phyloP scores from a whole-genome alignment of 2,329 filamentous ascomycete genomes.

The Neurospora crassa region DNA sequence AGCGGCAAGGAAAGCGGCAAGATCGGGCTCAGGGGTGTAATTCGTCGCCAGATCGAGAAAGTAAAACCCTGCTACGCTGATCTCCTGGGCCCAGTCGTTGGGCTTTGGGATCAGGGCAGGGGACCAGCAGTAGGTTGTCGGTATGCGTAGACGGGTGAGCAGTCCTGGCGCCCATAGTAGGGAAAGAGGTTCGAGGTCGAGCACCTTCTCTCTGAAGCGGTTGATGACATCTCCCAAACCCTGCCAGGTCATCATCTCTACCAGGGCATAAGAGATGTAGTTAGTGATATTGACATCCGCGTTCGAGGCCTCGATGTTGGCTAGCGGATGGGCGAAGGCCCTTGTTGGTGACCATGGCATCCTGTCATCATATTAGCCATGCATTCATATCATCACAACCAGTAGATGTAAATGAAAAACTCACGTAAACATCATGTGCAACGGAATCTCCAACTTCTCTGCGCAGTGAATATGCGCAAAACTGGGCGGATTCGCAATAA shows the following conservation, averaged over 20 bases:
- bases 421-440: slow-evolving; percentile 86
- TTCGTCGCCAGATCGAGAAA: slow-evolving; percentile 60
- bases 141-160: slow-evolving; percentile 63
- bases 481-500: slow-evolving; percentile 70
- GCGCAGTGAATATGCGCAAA: slow-evolving; percentile 70
- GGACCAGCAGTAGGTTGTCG: slow-evolving; percentile 90
- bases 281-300: slow-evolving; percentile 71
- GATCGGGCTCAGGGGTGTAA: slow-evolving; percentile 55
- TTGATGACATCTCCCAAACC: slow-evolving; percentile 88
- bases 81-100: slow-evolving; percentile 62
- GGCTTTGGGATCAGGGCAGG: slow-evolving; percentile 52
- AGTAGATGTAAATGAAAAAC: slow-evolving; percentile 18
- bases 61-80: slow-evolving; percentile 68
- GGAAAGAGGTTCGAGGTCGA: slow-evolving; percentile 69
- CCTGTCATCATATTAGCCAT: slow-evolving; percentile 56
- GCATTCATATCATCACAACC: too few species aligned
- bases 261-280: slow-evolving; percentile 72
- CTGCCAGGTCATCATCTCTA: slow-evolving; percentile 92
- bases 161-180: slow-evolving; percentile 77
- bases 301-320: slow-evolving; percentile 69
- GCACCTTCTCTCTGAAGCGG: slow-evolving; percentile 63
- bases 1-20: slow-evolving; percentile 55
- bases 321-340: slow-evolving; percentile 76
- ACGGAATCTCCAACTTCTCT: slow-evolving; percentile 63
- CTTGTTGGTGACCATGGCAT: slow-evolving; percentile 89